Evolutionary conservation across 2,329 filamentous ascomycete species (phyloP), one percentile per base, ranked within the genome.

Genomic region (Cercospora citrullina): DNA sequence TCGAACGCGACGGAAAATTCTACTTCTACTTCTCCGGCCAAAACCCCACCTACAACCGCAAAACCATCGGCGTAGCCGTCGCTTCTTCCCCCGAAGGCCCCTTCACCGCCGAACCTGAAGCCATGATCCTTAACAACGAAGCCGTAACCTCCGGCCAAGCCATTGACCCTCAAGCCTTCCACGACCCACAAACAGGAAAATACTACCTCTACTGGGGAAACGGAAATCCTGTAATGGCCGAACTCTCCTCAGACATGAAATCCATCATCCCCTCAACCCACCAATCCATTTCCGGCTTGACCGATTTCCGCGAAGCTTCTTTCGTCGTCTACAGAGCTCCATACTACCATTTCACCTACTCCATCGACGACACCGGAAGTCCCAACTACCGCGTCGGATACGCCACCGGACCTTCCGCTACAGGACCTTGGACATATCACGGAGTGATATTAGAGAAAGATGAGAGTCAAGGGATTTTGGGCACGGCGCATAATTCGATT

Each of bases 371-470:
- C 68, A 85, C 83, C 0, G 72, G 82, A 0, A 83, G 80, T 0
- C 80, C 79, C 51, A 75, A 84, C 72, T 85, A 85, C 72, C 79
- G 80, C 0, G 79, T 85, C 4, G 83, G 83, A 4, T 84, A 85
- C 57, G 83, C 83, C 0, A 84, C 82, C 0, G 76, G 79, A 0
- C 64, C 75, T 0, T 77, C 69, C 16, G 72, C 80, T 0, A 69
- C 74, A 3, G 83, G 83, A 0, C 83, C 83, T 0, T 85, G 80
- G 78, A 81, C 79, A 0, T 84, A 83, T 45, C 82, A 73, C 0
- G 82, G 83, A 3, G 77, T 84, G 0, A 77, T 85, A 7, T 68
- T 85, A 30, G 70, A 81, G 64, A 83, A 84, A 75, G 78, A 84
- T 48, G 65, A 70, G 0, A 74, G 75, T 0, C 73, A 79, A 62